Percentiles rank a stretch among this genome's conserved stretches.
Evolutionary conservation across 2,329 filamentous ascomycete genomes (phyloP).

Genomic region (Pseudogymnoascus sp.): DNA sequence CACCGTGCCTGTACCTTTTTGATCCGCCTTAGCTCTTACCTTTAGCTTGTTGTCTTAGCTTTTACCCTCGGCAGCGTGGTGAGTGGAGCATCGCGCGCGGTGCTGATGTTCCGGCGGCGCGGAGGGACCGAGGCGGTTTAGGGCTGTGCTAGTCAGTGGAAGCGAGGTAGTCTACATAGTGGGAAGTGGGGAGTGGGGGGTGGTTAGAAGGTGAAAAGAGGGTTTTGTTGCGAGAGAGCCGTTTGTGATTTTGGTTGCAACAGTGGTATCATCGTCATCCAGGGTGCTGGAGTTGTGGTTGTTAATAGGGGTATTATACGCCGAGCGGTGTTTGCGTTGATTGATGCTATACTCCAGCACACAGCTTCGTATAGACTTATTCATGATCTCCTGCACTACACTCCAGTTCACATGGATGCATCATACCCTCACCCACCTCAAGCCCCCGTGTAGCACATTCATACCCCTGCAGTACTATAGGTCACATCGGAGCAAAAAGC

Average conservation of each 20-base stretch:
- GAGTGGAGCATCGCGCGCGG: not conserved
- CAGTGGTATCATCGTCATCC: not conserved
- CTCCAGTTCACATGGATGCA: not conserved
- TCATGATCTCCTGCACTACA: not conserved
- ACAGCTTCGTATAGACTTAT: not conserved
- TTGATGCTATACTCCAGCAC: not conserved
- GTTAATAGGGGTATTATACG: not conserved
- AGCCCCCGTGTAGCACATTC: not conserved
- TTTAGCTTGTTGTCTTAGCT: no score
- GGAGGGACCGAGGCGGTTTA: not conserved
- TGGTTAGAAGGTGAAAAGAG: not conserved
- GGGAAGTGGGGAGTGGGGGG: not conserved
- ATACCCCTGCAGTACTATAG: not conserved
- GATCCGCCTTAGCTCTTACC: not conserved
- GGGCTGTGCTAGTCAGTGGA: not conserved
- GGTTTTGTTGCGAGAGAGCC: not conserved
- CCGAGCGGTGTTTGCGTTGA: not conserved
- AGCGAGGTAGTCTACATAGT: not conserved
- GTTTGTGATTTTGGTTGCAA: not conserved
- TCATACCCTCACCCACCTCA: not conserved
- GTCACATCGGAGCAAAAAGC: not conserved
- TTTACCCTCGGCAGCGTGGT: not conserved
- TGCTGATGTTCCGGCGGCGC: not conserved
- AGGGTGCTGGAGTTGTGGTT: not conserved
- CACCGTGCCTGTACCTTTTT: not conserved